These are phyloP conservation scores for Paspalum notatum DNA, from an alignment of 176 grass and related monocot species.

Conservation along the genomic window DNA sequence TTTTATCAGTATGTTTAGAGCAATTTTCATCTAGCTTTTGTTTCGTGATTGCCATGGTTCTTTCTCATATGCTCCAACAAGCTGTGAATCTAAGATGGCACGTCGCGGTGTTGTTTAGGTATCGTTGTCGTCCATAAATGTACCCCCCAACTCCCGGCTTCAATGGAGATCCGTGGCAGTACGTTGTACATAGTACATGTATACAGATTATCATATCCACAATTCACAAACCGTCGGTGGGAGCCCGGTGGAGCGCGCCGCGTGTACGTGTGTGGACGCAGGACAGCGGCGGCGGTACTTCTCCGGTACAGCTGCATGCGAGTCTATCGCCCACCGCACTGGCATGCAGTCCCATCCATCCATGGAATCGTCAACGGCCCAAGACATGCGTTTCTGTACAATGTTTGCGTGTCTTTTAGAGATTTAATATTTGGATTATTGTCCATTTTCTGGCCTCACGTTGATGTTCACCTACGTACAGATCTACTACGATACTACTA, in stretches of 20 bases:
- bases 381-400: no score
- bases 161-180: slow-evolving; percentile 11
- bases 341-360: neutral
- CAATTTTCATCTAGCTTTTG: no score
- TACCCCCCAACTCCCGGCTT: slow-evolving; percentile 3
- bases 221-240: slow-evolving; percentile 12
- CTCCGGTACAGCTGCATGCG: neutral
- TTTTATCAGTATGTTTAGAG: no score
- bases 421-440: no score
- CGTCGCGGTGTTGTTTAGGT: neutral
- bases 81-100: no score
- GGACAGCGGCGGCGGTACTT: neutral
- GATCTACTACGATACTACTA: no score
- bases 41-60: no score
- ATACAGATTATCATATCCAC: neutral
- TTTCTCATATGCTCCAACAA: no score
- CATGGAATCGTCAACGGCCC: no score
- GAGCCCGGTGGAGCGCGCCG: neutral
- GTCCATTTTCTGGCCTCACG: no score
- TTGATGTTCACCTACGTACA: no score
- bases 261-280: neutral
- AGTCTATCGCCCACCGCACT: neutral
- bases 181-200: neutral
- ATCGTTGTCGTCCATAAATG: slow-evolving; percentile 17
- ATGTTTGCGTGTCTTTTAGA: no score